Conservation (phyloP, 2,329 filamentous ascomycete species). For the Cladophialophora yegresii region DNA sequence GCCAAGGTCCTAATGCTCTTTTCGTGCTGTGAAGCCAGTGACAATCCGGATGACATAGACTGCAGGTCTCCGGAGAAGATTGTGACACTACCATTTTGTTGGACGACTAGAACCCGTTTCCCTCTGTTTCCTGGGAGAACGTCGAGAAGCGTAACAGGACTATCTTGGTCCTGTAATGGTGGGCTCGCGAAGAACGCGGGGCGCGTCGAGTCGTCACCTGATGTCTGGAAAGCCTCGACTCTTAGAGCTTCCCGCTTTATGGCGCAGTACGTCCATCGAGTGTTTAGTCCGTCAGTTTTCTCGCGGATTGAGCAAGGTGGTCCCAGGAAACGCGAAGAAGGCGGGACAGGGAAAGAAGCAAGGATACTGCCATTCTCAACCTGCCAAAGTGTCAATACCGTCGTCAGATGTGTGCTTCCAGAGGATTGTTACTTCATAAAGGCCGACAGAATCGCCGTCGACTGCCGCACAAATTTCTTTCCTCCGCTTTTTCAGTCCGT, state of each 20-base stretch:
- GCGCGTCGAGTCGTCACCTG: slow-evolving; percentile 47
- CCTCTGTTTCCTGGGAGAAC: slow-evolving; percentile 1
- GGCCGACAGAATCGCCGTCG: slow-evolving; percentile 63
- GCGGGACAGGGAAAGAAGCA: slow-evolving; percentile 63
- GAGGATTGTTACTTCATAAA: slow-evolving; percentile 58
- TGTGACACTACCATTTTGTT: slow-evolving; percentile 48
- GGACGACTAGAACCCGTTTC: slow-evolving; percentile 43
- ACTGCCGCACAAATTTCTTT: slow-evolving; percentile 62
- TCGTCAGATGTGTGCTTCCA: not conserved
- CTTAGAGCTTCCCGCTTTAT: slow-evolving; percentile 53
- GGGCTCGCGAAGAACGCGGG: slow-evolving; percentile 36
- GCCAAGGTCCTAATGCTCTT: slow-evolving; percentile 29
- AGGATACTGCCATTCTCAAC: slow-evolving; percentile 62
- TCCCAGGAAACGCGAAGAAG: slow-evolving; percentile 59
- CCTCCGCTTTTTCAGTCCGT: slow-evolving; percentile 62
- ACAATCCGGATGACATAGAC: slow-evolving; percentile 8
- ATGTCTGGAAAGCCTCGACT: slow-evolving; percentile 53
- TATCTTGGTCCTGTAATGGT: slow-evolving; percentile 42
- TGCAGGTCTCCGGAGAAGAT: slow-evolving; percentile 43
- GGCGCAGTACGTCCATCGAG: slow-evolving; percentile 60
- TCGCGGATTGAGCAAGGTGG: slow-evolving; percentile 60
- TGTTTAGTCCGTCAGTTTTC: slow-evolving; percentile 50
- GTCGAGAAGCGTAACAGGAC: slow-evolving; percentile 45
- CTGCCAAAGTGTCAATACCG: slow-evolving; percentile 42
- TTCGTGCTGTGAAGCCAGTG: slow-evolving; percentile 13